Evolutionary conservation across 2,329 filamentous ascomycete genomes (phyloP).

Genomic region (Ophiobolus disseminans): DNA sequence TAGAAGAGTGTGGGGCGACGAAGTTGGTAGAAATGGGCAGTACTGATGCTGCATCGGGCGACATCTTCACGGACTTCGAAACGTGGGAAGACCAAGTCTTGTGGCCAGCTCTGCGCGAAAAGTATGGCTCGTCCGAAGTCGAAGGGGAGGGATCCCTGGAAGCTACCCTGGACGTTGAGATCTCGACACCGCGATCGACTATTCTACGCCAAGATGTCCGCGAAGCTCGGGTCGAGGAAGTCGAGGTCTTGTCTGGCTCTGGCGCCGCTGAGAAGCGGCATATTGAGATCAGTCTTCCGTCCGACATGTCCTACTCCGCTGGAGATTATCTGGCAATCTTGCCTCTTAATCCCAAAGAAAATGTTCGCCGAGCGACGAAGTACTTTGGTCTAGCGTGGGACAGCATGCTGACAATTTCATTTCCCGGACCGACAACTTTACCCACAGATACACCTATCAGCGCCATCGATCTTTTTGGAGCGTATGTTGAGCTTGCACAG

Average conservation of each 20-base stretch:
- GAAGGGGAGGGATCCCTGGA: slow-evolving; percentile 34
- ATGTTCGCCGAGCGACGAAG: slow-evolving; percentile 68
- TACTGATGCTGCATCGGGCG: slow-evolving; percentile 47
- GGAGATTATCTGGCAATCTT: slow-evolving; percentile 80
- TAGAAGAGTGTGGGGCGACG: slow-evolving; percentile 42
- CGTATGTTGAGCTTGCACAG: slow-evolving; percentile 76
- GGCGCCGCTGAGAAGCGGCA: slow-evolving; percentile 45
- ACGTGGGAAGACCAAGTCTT: slow-evolving; percentile 49
- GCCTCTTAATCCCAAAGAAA: slow-evolving; percentile 70
- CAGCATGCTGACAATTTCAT: slow-evolving; percentile 65
- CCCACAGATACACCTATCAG: slow-evolving; percentile 68
- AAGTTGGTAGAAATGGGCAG: slow-evolving; percentile 41
- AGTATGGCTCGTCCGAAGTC: slow-evolving; percentile 36
- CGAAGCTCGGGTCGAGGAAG: slow-evolving; percentile 45
- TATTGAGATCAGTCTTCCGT: slow-evolving; percentile 54
- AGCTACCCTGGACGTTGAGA: slow-evolving; percentile 38
- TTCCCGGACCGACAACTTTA: slow-evolving; percentile 70
- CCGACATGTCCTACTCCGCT: slow-evolving; percentile 66
- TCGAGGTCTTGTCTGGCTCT: slow-evolving; percentile 36
- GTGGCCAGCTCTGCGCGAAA: slow-evolving; percentile 46
- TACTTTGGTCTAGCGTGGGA: slow-evolving; percentile 74
- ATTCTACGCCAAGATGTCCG: slow-evolving; percentile 47
- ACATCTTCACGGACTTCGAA: slow-evolving; percentile 53
- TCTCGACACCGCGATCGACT: slow-evolving; percentile 44
- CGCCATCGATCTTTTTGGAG: slow-evolving; percentile 68